Base-by-base conservation (phyloP, 1,284 basidiomycete genomes). In the Cutaneotrichosporon sp. region DNA sequence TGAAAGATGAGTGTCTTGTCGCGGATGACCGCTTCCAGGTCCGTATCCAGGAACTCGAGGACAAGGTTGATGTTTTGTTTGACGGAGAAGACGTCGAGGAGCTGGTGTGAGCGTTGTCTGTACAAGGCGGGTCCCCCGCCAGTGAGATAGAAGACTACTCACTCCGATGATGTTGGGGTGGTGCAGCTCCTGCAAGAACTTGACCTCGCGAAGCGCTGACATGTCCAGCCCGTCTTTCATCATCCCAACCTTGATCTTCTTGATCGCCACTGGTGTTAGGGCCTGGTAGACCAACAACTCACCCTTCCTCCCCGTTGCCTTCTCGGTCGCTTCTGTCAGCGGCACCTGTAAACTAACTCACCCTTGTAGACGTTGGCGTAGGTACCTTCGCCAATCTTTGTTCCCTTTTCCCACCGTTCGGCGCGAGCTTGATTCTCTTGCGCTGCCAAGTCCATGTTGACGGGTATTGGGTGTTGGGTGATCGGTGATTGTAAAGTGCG, bases 181-280 rank as follows among this genome's bases (percentile, higher is more conserved):
- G 66, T 88, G 88, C 56, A 99, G 81, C 79, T 99, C 97, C 62
- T 92, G 88, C 65, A 99, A 83, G 77, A 95, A 98, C 80, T 97
- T 97, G 75, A 99, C 96, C 82, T 99, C 97, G 47, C 97, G 89
- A 66, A 99, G 89, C 56, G 97, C 97, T 66, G 94, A 97, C 90
- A 99, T 97, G 81, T 99, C 97, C 60, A 99, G 85, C 10, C 97
- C 97, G 81, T 99, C 96, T 78, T 96, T 97, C 85, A 97, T 93
- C 75, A 93, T 89, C 26, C 95, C 93, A 18, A 94, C 90, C 77
- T 97, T 97, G 76, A 97, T 95, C 81, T 99, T 99, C 84, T 99
- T 99, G 76, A 99, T 97, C 60, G 97, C 97, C 6, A 98, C 80
- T 90, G 89, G 46, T 16, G 57, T 65, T 0, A 86, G 82, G 22